Evolutionary conservation across 108 stramenopile species (phyloP), one percentile per base, ranked within the genome.

Genomic region (Discostella pseudostelligera): DNA sequence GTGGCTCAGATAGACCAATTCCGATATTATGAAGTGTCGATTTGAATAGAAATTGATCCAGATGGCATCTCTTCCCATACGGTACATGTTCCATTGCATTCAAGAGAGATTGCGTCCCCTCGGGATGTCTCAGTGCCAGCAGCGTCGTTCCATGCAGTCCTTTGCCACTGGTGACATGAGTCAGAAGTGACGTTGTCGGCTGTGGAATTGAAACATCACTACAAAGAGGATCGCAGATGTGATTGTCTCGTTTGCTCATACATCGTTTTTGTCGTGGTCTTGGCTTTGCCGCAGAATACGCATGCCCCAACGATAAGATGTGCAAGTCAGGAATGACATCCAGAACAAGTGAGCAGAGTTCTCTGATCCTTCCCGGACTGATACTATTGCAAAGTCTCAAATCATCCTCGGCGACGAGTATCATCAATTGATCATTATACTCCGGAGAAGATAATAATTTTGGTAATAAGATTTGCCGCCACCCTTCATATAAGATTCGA

Each of bases 31-130:
- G 72, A 32, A 39, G 12, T 19, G 48, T 68, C 3, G 71, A 72
- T 44, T 61, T 66, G 39, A 74, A 74, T 8, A 74, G 59, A 35
- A 74, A 68, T 74, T 68, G 72, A 61, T 74, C 72, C 12, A 74
- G 44, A 60, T 74, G 72, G 49, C 59, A 39, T 53, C 72, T 22
- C 56, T 74, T 74, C 48, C 72, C 59, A 39, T 36, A 21, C 11
- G 66, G 48, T 36, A 74, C 45, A 16, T 8, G 2, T 39, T 68
- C 51, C 72, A 74, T 42, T 19, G 48, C 24, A 36, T 53, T 21
- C 17, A 54, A 24, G 0, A 74, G 49, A 4, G 72, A 60, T 36
- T 25, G 20, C 24, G 68, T 37, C 2, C 72, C 72, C n/a, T 61
- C 44, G 13, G 72, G 72, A 45, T 51, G 51, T 19, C 72, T 67